Conservation (phyloP, 805 yeast species). For the Saturnispora kantuleensis region DNA sequence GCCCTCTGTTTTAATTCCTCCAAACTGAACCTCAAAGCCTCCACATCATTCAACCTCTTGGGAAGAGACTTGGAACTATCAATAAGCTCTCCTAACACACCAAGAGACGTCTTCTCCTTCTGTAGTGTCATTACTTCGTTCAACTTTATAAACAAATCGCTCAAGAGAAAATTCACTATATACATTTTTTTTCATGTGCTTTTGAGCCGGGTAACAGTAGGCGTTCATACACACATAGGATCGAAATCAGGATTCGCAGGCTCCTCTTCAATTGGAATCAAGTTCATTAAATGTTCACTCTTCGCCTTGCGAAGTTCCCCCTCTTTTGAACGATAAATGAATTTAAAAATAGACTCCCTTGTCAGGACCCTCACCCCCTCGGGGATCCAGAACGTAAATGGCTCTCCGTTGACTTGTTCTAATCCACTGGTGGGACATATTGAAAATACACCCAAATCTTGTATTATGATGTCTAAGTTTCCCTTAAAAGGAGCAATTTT, state of each 20-base stretch:
- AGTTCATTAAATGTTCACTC: conserved; percentile 16
- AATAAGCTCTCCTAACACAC: conserved; percentile 54
- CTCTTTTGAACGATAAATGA: conserved; percentile 19
- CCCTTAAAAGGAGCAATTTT: conserved; percentile 67
- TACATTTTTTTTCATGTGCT: not conserved
- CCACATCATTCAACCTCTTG: conserved; percentile 51
- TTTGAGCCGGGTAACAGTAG: conserved; percentile 10
- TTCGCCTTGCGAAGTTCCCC: conserved; percentile 12
- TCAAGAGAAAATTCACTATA: not conserved
- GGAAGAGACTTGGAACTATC: conserved; percentile 76
- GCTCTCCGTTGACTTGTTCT: conserved; percentile 19
- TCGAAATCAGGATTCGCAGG: too few relatives aligned
- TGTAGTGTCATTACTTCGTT: not conserved
- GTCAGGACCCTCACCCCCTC: conserved; percentile 42
- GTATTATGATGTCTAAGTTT: conserved; percentile 51
- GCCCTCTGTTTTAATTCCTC: conserved; percentile 69
- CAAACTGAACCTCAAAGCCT: conserved; percentile 71
- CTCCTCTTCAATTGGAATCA: conserved; percentile 14
- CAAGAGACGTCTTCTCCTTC: conserved; percentile 3
- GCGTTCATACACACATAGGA: not conserved
- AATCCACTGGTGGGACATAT: conserved; percentile 47
- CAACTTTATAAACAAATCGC: not conserved
- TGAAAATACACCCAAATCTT: conserved; percentile 54
- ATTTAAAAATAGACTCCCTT: conserved; percentile 28
- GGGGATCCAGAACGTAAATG: conserved; percentile 45